Conservation (phyloP, 805 yeast species). For the Lipomyces yamanashiensis region DNA sequence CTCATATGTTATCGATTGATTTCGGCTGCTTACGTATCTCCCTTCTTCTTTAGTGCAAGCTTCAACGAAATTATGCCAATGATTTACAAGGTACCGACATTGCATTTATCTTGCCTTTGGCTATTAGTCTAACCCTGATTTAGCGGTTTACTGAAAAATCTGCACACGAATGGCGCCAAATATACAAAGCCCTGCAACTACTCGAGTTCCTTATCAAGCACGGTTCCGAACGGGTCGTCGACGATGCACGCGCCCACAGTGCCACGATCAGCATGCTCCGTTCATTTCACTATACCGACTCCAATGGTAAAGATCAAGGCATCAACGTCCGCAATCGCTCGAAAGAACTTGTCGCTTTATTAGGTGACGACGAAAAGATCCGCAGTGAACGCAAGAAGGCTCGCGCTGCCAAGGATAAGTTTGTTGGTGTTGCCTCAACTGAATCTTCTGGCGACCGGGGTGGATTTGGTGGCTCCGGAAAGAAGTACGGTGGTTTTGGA, state of each 20-base stretch:
- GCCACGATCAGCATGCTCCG: conserved; percentile 84
- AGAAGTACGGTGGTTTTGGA: conserved; percentile 46
- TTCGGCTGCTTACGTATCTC: neutral
- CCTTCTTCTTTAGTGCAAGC: conserved; percentile 39
- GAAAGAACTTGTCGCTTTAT: conserved; percentile 68
- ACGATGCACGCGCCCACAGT: conserved; percentile 85
- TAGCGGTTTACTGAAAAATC: conserved; percentile 94
- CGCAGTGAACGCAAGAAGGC: conserved; percentile 89
- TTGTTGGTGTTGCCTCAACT: conserved; percentile 67
- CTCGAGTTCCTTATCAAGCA: conserved; percentile 88
- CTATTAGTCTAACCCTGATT: conserved; percentile 9
- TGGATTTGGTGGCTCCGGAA: conserved; percentile 45
- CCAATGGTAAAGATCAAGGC: conserved; percentile 95
- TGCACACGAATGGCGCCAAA: conserved; percentile 97
- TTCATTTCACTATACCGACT: conserved; percentile 90
- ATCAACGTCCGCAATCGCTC: conserved; percentile 92
- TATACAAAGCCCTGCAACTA: conserved; percentile 89
- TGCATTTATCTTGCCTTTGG: neutral
- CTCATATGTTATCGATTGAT: neutral
- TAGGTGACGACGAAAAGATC: conserved; percentile 75
- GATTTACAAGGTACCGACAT: conserved; percentile 44
- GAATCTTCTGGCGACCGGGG: conserved; percentile 43
- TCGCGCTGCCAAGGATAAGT: conserved; percentile 81
- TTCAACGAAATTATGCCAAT: conserved; percentile 55
- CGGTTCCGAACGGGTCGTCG: conserved; percentile 94